A percentile compares a stretch with the other conserved stretches of the same genome.
These are phyloP conservation scores for Echinosophora koreensis DNA, from an alignment of 306 rosid genomes.

Conservation along the genomic window DNA sequence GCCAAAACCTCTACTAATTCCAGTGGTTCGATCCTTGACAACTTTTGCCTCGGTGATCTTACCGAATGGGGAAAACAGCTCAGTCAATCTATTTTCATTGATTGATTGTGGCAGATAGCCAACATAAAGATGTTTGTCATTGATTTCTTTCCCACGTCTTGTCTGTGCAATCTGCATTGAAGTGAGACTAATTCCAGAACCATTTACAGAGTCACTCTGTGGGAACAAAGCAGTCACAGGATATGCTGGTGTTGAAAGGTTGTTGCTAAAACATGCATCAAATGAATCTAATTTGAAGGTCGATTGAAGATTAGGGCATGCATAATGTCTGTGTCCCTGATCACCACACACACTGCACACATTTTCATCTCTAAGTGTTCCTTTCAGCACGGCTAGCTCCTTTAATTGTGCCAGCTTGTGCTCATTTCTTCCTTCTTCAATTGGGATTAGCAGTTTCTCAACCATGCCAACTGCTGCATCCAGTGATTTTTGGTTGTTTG, in stretches of 20 bases:
- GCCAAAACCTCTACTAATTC: slow-evolving; percentile 40
- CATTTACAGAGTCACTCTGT: background rate
- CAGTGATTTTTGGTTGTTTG: slow-evolving; percentile 35
- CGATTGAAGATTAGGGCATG: slow-evolving; percentile 27
- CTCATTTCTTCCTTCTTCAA: slow-evolving; percentile 40
- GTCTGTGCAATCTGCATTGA: slow-evolving; percentile 16
- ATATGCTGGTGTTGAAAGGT: slow-evolving; percentile 5
- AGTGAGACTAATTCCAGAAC: slow-evolving; percentile 2
- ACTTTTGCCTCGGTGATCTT: slow-evolving; percentile 37
- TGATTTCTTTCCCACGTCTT: slow-evolving; percentile 25
- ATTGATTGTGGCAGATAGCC: slow-evolving; percentile 27
- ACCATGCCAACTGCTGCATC: slow-evolving; percentile 45
- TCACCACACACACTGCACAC: slow-evolving; percentile 36
- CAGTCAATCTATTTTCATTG: slow-evolving; percentile 31
- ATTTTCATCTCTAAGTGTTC: slow-evolving; percentile 27
- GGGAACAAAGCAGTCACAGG: slow-evolving; percentile 15
- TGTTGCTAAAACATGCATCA: background rate
- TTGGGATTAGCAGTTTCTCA: slow-evolving; percentile 43
- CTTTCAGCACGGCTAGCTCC: slow-evolving; percentile 37
- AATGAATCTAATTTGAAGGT: slow-evolving; percentile 22
- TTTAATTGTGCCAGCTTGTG: slow-evolving; percentile 38
- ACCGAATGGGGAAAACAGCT: slow-evolving; percentile 44
- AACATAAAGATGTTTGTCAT: slow-evolving; percentile 41
- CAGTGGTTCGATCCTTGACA: slow-evolving; percentile 40
- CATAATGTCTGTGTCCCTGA: slow-evolving; percentile 28